Evolutionary conservation across 345 rosid genomes (phyloP), one percentile per base, ranked within the genome.

Genomic region (Erysimum cheiranthoides): DNA sequence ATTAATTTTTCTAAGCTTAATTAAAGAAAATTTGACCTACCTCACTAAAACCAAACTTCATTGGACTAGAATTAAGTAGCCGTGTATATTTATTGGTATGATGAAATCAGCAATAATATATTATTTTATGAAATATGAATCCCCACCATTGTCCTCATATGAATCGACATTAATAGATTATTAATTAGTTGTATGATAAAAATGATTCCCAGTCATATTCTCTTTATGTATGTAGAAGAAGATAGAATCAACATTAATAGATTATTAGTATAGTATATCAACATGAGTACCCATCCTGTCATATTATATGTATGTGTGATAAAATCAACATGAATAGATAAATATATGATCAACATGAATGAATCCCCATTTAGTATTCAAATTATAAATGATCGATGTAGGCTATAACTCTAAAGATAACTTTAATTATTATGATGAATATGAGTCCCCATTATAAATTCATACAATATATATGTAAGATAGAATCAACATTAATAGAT

Each of bases 31-130:
- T 5, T 39, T 46, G 50, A 72, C 40, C 67, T 71, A 21, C 38
- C 61, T 74, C 64, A 74, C 66, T 27, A 46, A 74, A 57, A 25
- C 10, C 71, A 56, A 54, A 54, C 39, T 40, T 74, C 60, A 57
- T 49, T 58, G 66, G 67, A 47, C 13, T 7, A 28, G 32, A 36
- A 74, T 57, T 66, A 66, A 56, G 59, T 65, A 54, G 14, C 17
- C 64, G 47, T 54, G n/a, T 38, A 38, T 50, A 54, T 66, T 34
- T 13, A 47, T 46, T 64, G 57, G 40, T 17, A 34, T 16, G 53
- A 63, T 34, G 40, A 36, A 56, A 56, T 64, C 36, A 64, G 52
- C 53, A 30, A 50, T 30, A 50, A 47, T 51, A 42, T 16, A 66
- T 2, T 67, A 25, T 51, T 43, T 53, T 28, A 64, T 53, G 38